Base-by-base conservation (phyloP, 805 yeast species). In the Lipomyces sp. region DNA sequence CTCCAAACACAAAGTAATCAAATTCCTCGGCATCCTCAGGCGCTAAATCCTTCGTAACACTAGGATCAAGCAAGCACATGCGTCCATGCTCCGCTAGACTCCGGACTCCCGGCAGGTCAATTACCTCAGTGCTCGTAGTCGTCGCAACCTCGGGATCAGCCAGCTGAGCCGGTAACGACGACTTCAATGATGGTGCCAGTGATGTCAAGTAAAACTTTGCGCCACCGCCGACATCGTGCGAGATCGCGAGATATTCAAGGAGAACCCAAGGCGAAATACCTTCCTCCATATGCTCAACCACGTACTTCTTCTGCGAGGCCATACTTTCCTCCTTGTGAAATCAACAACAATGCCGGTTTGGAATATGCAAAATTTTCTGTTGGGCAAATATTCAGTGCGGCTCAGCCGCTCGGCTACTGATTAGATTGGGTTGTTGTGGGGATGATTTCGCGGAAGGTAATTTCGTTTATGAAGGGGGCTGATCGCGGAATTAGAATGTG, bases 231-330 rank as follows among this genome's bases (percentile, higher is more conserved):
- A 94, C 87, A 67, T 94, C 98, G 63, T 85, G 81, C 58, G 92
- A 85, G 66, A 94, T 93, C 73, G 90, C 91, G 34, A 86, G 79
- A 78, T 94, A 94, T 74, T 94, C 99, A 4, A 95, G 82, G 35
- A 85, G 84, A 54, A 94, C 98, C 99, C 99, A 94, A 71, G 90
- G 95, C 70, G 97, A 91, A 83, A 94, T 92, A 0, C 97, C 98
- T 67, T 87, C 90, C 78, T 94, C 99, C 98, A 94, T 94, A 76
- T 94, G 99, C 78, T 94, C 99, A 61, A 94, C 92, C 62, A 95
- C 86, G 56, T 66, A 66, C 15, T 66, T 60, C 37, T 63, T 63
- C 29, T 42, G 48, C 24, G 48, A 13, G 7, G 48, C 45, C 45
- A 39, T 39, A 4, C 15, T 6, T 15, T 39, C 45, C 1, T 15